A percentile compares a stretch with the other conserved stretches of the same genome.
phyloP scores from a whole-genome alignment of 495 filamentous ascomycete genomes.

The Penicillium daleae region DNA sequence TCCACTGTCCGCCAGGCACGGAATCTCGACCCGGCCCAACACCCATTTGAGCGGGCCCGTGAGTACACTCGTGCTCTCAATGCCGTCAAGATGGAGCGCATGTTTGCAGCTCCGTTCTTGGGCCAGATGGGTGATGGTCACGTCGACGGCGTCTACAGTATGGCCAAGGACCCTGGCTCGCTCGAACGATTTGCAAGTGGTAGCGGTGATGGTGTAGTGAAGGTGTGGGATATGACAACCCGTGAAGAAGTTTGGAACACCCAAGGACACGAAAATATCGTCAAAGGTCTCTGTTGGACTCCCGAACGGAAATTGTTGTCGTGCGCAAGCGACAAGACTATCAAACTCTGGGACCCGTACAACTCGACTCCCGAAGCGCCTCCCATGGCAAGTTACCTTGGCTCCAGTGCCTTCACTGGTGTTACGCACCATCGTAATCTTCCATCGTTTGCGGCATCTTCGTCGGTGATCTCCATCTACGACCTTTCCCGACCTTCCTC shows the following conservation, averaged over 20 bases:
- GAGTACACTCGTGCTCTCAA: constrained; percentile 90
- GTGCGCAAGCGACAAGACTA: constrained; percentile 81
- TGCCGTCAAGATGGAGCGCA: constrained; percentile 91
- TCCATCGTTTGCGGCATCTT: constrained; percentile 77
- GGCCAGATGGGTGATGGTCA: constrained; percentile 86
- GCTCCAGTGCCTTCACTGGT: constrained; percentile 78
- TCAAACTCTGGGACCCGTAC: constrained; percentile 93
- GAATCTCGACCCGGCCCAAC: constrained; percentile 89
- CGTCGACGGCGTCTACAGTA: constrained; percentile 85
- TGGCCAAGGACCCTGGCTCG: constrained; percentile 71
- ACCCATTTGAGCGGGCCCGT: constrained; percentile 92
- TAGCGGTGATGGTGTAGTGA: constrained; percentile 84
- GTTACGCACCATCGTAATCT: constrained; percentile 77
- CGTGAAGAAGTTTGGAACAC: constrained; percentile 80
- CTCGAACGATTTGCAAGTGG: constrained; percentile 76
- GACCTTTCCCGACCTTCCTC: constrained; percentile 75
- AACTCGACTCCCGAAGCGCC: constrained; percentile 62
- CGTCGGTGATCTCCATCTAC: constrained; percentile 81
- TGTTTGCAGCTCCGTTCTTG: constrained; percentile 94
- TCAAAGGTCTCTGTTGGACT: constrained; percentile 91
- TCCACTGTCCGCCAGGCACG: constrained; percentile 72
- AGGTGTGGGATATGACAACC: constrained; percentile 88
- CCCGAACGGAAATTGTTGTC: constrained; percentile 82
- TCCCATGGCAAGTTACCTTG: constrained; percentile 81
- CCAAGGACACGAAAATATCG: constrained; percentile 82